Evolutionary conservation across 2,329 filamentous ascomycete species (phyloP).

Genomic region (Exophiala viscosa): DNA sequence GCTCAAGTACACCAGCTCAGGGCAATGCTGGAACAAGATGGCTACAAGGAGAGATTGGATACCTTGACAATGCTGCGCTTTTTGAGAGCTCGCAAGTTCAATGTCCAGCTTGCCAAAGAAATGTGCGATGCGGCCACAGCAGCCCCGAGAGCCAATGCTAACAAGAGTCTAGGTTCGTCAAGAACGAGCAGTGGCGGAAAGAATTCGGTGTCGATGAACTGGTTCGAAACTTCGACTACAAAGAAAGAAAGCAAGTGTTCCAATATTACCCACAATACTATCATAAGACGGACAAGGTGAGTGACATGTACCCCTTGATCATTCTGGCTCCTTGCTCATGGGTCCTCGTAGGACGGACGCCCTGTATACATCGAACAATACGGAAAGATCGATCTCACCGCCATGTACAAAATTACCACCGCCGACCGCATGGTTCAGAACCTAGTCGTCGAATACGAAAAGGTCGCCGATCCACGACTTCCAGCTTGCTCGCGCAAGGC

Average conservation of each 20-base stretch:
- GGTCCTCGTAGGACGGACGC: conserved; percentile 70
- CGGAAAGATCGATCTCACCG: conserved; percentile 83
- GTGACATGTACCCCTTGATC: conserved; percentile 13
- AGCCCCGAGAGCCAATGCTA: conserved; percentile 1
- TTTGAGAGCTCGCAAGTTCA: conserved; percentile 91
- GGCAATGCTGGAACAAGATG: conserved; percentile 75
- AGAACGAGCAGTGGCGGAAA: conserved; percentile 86
- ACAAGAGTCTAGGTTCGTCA: conserved; percentile 67
- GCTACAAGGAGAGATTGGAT: conserved; percentile 79
- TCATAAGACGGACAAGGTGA: conserved; percentile 68
- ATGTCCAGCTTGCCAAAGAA: conserved; percentile 74
- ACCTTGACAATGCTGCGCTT: conserved; percentile 91
- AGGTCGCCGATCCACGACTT: conserved; percentile 84
- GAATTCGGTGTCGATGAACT: conserved; percentile 80
- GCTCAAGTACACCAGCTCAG: conserved; percentile 84
- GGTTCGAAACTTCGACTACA: conserved; percentile 77
- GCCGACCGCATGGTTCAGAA: conserved; percentile 93
- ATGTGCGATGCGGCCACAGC: conserved; percentile 62
- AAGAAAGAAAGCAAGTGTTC: conserved; percentile 77
- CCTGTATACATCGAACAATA: conserved; percentile 96
- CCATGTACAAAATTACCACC: conserved; percentile 90
- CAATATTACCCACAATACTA: conserved; percentile 98
- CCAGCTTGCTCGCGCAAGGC: conserved; percentile 93
- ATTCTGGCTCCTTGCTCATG: conserved; percentile 2
- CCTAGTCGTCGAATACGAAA: conserved; percentile 96